Base-by-base conservation (phyloP, 139 green algal species). In the Chlorella sp. region DNA sequence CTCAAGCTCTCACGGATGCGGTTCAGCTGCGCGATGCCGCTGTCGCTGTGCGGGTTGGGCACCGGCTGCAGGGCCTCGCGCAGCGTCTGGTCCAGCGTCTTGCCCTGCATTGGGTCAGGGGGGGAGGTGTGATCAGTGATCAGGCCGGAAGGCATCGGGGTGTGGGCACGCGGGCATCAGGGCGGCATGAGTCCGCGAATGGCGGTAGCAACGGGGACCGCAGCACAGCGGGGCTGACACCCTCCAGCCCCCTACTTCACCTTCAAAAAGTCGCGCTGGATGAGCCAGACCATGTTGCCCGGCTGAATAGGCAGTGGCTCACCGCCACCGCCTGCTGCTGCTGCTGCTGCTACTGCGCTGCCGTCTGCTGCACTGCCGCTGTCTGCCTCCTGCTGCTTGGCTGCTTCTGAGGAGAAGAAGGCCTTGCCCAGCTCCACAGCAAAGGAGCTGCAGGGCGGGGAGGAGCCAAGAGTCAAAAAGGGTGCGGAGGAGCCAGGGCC, bases 231-330 rank as follows among this genome's bases (percentile, higher is more conserved):
- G 46, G 24, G 51, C 64, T n/a, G n/a, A n/a, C n/a, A n/a, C n/a
- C n/a, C n/a, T n/a, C n/a, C 32, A 70, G 64, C 64, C 30, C 0
- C 34, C 38, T 16, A 34, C 6, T 16, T 28, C 16, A 26, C 95
- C 77, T 94, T 89, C 84, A 98, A 87, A 80, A 98, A 98, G 88
- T 98, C 96, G 0, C 96, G 84, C 90, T 98, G 96, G 36, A 98
- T 98, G 44, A 98, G 89, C 96, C 96, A 98, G 67, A 98, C 84
- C 93, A 98, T 98, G 73, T 87, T 87, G 40, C 90, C 93, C 3
- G 95, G 93, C 69, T 93, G 85, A 30, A 91, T 36, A 24, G 84
- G 73, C 40, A 56, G n/a, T 46, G 32, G 60, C 38, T 58, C 78
- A 3, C 3, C 7, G 38, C 26, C 56, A 9, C n/a, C 54, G 19